Evolutionary conservation across 345 rosid species (phyloP).

Genomic region (Populus deltoides): DNA sequence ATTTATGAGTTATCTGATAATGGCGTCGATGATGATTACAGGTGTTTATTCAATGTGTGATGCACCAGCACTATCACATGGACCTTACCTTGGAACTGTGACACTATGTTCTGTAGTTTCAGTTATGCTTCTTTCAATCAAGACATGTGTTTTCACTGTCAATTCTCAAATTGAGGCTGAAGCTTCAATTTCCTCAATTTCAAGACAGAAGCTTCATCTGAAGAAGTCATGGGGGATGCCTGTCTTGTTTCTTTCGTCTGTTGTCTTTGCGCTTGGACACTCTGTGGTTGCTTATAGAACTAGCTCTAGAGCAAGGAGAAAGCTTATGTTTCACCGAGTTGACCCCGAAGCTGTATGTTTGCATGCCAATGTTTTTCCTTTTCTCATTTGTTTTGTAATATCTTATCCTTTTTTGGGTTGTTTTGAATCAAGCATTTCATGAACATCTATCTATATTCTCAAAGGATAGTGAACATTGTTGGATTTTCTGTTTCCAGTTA

Average conservation of each 20-base stretch:
- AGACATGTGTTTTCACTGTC: conserved; percentile 78
- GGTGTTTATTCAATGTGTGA: conserved; percentile 84
- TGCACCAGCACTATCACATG: conserved; percentile 75
- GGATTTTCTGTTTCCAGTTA: neutral
- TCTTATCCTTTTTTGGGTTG: neutral
- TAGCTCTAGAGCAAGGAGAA: conserved; percentile 87
- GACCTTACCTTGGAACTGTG: conserved; percentile 87
- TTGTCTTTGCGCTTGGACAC: conserved; percentile 93
- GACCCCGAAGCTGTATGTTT: conserved; percentile 87
- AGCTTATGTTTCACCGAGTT: conserved; percentile 77
- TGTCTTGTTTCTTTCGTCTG: conserved; percentile 83
- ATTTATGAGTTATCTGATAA: neutral
- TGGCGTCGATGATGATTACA: conserved; percentile 24
- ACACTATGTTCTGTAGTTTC: conserved; percentile 67
- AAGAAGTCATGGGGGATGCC: conserved; percentile 99
- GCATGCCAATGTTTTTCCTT: neutral
- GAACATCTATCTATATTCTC: neutral
- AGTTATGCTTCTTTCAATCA: conserved; percentile 64
- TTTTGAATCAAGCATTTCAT: neutral
- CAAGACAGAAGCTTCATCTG: conserved; percentile 72
- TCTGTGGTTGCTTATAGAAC: conserved; percentile 85
- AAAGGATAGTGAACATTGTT: neutral
- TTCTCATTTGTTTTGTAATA: neutral
- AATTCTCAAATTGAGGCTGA: conserved; percentile 69
- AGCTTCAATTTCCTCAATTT: conserved; percentile 53